phyloP scores from a whole-genome alignment of 1,284 basidiomycete genomes.

The Takashimella koratensis region DNA sequence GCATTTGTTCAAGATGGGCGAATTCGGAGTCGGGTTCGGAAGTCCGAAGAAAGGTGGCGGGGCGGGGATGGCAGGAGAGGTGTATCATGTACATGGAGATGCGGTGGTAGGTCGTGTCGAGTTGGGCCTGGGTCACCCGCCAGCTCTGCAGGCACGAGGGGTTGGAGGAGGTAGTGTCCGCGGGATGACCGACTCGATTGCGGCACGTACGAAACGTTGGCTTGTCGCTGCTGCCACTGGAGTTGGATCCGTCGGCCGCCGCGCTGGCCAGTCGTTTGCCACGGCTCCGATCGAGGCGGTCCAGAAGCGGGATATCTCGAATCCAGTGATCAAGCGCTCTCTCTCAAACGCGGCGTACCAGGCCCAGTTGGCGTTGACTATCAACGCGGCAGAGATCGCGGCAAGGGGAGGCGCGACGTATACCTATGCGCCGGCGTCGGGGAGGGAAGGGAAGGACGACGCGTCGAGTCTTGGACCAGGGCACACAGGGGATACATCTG shows the following conservation, averaged over 20 bases:
- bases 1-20: neutral
- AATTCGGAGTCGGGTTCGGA: neutral
- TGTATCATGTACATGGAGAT: too few species aligned
- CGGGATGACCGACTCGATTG: neutral
- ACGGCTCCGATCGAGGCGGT: neutral
- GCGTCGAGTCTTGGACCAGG: neutral
- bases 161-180: neutral
- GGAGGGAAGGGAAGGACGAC: neutral
- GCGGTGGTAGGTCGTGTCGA: neutral
- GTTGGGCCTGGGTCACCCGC: neutral
- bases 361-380: conserved; percentile 26
- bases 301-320: conserved; percentile 22
- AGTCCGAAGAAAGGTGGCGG: too few species aligned
- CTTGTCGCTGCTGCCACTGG: conserved; percentile 18
- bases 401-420: conserved; percentile 10
- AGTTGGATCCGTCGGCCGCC: neutral
- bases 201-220: conserved; percentile 26
- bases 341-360: conserved; percentile 31
- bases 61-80: too few species aligned
- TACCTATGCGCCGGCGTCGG: neutral
- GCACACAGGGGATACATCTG: too few species aligned
- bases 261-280: too few species aligned
- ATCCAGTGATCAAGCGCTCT: conserved; percentile 25
- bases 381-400: conserved; percentile 27
- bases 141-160: neutral